These are phyloP conservation scores for Coelastrella sp. DNA, from an alignment of 139 green algal species.

Conservation along the genomic window DNA sequence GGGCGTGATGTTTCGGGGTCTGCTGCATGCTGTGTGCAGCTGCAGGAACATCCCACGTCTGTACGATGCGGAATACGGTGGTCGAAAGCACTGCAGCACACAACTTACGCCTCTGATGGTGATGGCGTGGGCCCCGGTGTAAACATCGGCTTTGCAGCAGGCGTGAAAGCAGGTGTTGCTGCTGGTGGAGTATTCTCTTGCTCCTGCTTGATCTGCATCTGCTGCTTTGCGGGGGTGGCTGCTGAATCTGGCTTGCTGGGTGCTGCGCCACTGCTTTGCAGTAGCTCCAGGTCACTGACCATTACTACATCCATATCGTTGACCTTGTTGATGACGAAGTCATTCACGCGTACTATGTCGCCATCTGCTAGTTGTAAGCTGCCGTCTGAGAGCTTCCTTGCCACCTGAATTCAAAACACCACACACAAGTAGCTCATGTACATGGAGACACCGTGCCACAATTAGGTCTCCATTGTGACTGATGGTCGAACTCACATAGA, in stretches of 20 bases:
- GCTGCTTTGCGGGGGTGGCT: neutral
- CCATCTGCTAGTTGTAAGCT: conserved; percentile 35
- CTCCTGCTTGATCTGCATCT: neutral
- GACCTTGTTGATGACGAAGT: conserved; percentile 24
- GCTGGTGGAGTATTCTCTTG: neutral
- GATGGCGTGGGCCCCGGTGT: conserved; percentile 46
- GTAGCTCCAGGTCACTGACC: conserved; percentile 45
- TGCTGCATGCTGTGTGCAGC: too few relatives aligned
- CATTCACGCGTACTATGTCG: conserved; percentile 27
- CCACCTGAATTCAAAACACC: neutral
- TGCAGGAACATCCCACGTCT: neutral
- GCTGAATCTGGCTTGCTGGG: conserved; percentile 25
- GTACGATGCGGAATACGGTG: neutral
- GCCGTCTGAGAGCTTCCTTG: conserved; percentile 10
- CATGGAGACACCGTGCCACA: too few relatives aligned
- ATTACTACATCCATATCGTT: conserved; percentile 56
- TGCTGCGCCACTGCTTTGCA: conserved; percentile 13
- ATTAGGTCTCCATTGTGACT: too few relatives aligned
- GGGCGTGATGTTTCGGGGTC: too few relatives aligned
- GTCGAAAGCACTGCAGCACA: neutral
- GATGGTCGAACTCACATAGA: too few relatives aligned
- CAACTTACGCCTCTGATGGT: conserved; percentile 59
- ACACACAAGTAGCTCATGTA: neutral
- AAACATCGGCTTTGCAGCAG: too few relatives aligned
- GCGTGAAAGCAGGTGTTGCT: too few relatives aligned